phyloP scores from a whole-genome alignment of 352 stramenopile genomes.

The Globisporangium viniferum region DNA sequence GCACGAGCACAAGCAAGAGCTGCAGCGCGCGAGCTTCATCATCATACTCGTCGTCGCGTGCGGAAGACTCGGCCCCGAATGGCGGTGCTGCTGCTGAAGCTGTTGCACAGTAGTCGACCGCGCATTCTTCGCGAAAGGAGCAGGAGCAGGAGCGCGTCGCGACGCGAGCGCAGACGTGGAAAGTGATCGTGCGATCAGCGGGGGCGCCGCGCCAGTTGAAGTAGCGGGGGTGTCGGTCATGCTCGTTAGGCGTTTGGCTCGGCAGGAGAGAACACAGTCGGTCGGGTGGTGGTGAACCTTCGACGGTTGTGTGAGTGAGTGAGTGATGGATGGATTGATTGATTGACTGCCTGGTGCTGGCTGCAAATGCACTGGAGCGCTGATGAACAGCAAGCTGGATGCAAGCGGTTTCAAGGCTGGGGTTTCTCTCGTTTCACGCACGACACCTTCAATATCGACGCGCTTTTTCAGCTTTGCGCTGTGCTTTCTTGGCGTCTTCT shows the following conservation, averaged over 20 bases:
- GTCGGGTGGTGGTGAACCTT: background rate
- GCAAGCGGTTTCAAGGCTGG: background rate
- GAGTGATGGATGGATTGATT: background rate
- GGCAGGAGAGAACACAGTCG: background rate
- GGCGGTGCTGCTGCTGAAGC: constrained; percentile 2
- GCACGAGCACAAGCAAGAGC: background rate
- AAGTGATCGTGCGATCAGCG: constrained; percentile 2
- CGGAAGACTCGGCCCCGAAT: background rate
- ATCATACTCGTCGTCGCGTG: background rate
- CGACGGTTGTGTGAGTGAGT: background rate
- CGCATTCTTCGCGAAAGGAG: background rate
- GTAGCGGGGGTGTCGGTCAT: background rate
- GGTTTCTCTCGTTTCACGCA: background rate
- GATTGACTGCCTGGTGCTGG: background rate
- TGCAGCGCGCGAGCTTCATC: background rate
- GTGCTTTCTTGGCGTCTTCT: background rate
- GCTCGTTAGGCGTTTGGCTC: background rate
- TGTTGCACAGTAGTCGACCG: background rate
- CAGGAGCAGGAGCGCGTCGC: background rate
- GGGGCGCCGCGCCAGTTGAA: background rate
- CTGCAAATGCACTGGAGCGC: too few relatives aligned
- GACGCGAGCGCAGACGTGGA: constrained; percentile 9
- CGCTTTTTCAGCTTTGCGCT: background rate
- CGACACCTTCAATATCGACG: background rate
- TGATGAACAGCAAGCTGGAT: background rate